Conservation (phyloP, 2,329 filamentous ascomycete species). For the Shiraia bambusicola region DNA sequence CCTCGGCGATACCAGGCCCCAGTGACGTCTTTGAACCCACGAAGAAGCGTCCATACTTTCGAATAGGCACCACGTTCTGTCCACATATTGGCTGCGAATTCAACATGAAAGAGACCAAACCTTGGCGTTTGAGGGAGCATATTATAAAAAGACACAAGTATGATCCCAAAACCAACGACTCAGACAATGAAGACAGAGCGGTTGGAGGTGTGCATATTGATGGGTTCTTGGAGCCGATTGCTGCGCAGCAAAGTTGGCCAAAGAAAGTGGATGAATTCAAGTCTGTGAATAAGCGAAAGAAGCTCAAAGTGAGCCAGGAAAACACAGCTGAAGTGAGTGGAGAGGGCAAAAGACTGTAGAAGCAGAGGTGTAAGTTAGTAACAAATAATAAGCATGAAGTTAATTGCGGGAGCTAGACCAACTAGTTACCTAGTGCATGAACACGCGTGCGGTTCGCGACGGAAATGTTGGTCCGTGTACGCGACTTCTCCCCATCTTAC, state of each 20-base stretch:
- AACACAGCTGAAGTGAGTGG: too few relatives aligned
- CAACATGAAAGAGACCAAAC: slow-evolving; percentile 19
- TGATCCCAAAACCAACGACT: slow-evolving; percentile 43
- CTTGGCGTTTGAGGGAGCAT: slow-evolving; percentile 27
- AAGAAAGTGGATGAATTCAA: slow-evolving; percentile 28
- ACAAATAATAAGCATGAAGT: too few relatives aligned
- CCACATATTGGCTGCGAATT: slow-evolving; percentile 36
- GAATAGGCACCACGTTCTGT: slow-evolving; percentile 29
- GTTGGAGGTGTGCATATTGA: slow-evolving; percentile 67
- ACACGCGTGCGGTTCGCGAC: slow-evolving; percentile 10
- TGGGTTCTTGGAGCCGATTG: slow-evolving; percentile 63
- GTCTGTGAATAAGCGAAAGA: slow-evolving; percentile 16
- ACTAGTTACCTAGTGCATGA: slow-evolving; percentile 9
- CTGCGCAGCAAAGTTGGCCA: slow-evolving; percentile 32
- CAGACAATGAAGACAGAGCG: slow-evolving; percentile 52
- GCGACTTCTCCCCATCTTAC: slow-evolving; percentile 3
- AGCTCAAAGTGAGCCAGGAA: slow-evolving; percentile 10
- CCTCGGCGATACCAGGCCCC: slow-evolving; percentile 28
- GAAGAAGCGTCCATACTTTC: slow-evolving; percentile 31
- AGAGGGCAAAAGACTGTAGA: too few relatives aligned
- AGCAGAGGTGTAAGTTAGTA: too few relatives aligned
- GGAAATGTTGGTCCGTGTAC: slow-evolving; percentile 2
- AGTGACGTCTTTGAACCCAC: not conserved
- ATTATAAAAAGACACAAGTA: slow-evolving; percentile 48
- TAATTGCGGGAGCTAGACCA: slow-evolving; percentile 4